Base-by-base conservation (phyloP, 306 rosid genomes). In the Lathyrus tuberosus region DNA sequence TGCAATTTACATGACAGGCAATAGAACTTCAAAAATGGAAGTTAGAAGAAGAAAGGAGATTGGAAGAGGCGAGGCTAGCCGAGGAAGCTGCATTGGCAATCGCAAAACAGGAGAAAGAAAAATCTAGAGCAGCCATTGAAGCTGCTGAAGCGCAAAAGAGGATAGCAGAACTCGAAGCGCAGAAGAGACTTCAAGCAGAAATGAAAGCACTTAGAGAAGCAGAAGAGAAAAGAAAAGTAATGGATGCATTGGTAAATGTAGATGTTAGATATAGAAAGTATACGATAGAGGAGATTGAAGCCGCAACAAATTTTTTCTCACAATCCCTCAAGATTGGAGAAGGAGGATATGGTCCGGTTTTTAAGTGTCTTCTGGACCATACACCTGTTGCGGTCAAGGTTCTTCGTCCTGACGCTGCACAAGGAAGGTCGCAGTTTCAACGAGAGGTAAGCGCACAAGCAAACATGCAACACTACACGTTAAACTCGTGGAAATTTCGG, bases 261-360 rank as follows among this genome's bases (percentile, higher is more conserved):
- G 94, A 86, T 69, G 54, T 74, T 56, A 84, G 98, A 78, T 93
- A 88, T 51, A 85, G 98, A 71, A 90, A 59, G 83, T 93, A 93
- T 63, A 47, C 89, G 3, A 93, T 93, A 0, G 94, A 88, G 71
- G 97, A 90, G 59, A 93, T 93, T 51, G 98, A 93, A 86, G 78
- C 80, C 13, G 96, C 98, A 26, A 93, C 98, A 0, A 69, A 87
- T 0, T 86, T 75, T 73, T 93, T 93, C 22, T 4, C 90, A 0
- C 78, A 78, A 5, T 85, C 90, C n/a, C 85, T 84, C 28, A 90
- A 81, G 86, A 88, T 93, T 60, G 98, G 98, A 58, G 98, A 93
- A 85, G 98, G 98, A 0, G 98, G 98, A 28, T 93, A 90, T 75
- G 98, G 98, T 59, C 98, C 98, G 1, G 98, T 93, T 14, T 93